These are phyloP conservation scores for Mortierella sp. DNA, from an alignment of 371 early-diverging fungal species.

Conservation along the genomic window DNA sequence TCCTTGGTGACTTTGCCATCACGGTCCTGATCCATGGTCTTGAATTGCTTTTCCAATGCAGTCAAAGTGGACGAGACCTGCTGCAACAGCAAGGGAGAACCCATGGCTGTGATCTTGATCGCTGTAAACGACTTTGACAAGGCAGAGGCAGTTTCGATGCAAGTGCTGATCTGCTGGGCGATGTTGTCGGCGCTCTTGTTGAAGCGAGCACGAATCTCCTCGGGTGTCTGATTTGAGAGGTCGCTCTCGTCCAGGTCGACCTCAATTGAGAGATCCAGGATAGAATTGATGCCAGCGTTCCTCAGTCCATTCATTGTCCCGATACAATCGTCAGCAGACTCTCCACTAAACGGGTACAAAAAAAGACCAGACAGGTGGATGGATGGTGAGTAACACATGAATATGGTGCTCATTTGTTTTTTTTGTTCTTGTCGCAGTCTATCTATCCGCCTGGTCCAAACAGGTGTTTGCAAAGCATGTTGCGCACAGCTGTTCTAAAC, in stretches of 20 bases:
- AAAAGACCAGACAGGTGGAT: slow-evolving; percentile 1
- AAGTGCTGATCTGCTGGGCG: slow-evolving; percentile 68
- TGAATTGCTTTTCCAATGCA: slow-evolving; percentile 56
- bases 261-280: slow-evolving; percentile 91
- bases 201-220: slow-evolving; percentile 47
- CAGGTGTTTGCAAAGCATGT: background rate
- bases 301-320: slow-evolving; percentile 83
- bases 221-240: slow-evolving; percentile 54
- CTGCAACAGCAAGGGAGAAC: slow-evolving; percentile 79
- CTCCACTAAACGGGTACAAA: slow-evolving; percentile 68
- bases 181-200: slow-evolving; percentile 71
- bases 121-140: slow-evolving; percentile 81
- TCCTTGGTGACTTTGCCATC: slow-evolving; percentile 59
- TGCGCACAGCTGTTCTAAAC: slow-evolving; percentile 13
- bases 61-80: slow-evolving; percentile 71
- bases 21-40: slow-evolving; percentile 58
- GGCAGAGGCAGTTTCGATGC: slow-evolving; percentile 75
- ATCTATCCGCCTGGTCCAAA: slow-evolving; percentile 25
- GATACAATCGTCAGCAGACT: slow-evolving; percentile 85
- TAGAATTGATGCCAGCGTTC: slow-evolving; percentile 80
- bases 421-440: background rate
- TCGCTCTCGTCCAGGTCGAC: slow-evolving; percentile 78
- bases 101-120: slow-evolving; percentile 89
- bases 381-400: slow-evolving; percentile 15
- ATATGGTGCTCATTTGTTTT: background rate